A percentile compares a stretch with the other conserved stretches of the same genome.
Conservation (phyloP, 208 protist genomes). For the Angomonas deanei region DNA sequence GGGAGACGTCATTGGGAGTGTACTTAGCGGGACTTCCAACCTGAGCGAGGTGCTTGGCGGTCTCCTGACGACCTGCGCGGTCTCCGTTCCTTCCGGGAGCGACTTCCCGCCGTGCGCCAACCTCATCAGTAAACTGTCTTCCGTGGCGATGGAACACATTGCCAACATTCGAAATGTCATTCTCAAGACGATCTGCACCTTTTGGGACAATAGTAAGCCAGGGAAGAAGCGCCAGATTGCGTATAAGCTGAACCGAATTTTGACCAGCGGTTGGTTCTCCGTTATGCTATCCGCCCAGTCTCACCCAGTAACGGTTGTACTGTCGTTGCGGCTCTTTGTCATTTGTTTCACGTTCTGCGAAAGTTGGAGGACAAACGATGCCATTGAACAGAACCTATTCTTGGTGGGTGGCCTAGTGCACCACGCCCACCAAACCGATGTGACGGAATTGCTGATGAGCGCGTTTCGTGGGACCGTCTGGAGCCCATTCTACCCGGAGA, state of each 20-base stretch:
- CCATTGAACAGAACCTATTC: slow-evolving; percentile 9
- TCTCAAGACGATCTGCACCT: slow-evolving; percentile 34
- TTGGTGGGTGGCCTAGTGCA: slow-evolving; percentile 27
- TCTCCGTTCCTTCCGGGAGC: slow-evolving; percentile 25
- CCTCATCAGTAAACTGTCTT: slow-evolving; percentile 1
- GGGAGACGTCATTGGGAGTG: slow-evolving; percentile 19
- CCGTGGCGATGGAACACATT: neutral
- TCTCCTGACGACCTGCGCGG: slow-evolving; percentile 27
- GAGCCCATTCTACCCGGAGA: neutral
- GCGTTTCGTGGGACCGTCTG: slow-evolving; percentile 30
- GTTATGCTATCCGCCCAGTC: slow-evolving; percentile 29
- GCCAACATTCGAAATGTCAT: neutral
- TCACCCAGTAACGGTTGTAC: slow-evolving; percentile 41
- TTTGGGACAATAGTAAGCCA: slow-evolving; percentile 19
- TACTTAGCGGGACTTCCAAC: slow-evolving; percentile 17
- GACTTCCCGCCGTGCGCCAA: neutral
- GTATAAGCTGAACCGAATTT: slow-evolving; percentile 17
- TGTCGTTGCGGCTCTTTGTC: slow-evolving; percentile 51
- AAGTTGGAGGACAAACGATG: slow-evolving; percentile 27
- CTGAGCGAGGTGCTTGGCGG: slow-evolving; percentile 31
- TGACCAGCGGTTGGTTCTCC: slow-evolving; percentile 54
- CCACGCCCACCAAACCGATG: slow-evolving; percentile 48
- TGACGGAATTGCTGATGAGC: slow-evolving; percentile 39
- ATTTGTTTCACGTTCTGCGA: slow-evolving; percentile 35
- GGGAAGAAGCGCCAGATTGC: slow-evolving; percentile 12